phyloP scores from a whole-genome alignment of 768 basidiomycete species.

The Termitomyces sp. region DNA sequence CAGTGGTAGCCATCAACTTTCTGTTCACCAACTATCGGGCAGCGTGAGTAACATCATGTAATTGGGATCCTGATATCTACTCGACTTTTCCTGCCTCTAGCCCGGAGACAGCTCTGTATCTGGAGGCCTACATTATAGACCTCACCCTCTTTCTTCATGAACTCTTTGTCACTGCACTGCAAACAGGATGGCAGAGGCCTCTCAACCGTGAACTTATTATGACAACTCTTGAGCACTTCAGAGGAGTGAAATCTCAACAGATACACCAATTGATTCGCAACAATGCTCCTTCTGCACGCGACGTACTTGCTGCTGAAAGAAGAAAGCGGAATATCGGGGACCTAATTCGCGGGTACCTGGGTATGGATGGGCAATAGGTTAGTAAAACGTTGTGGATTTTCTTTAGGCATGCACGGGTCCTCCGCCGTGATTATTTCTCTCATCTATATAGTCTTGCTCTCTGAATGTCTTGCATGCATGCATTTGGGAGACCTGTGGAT shows the following conservation, averaged over 20 bases:
- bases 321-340: not conserved
- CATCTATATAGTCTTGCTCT: not conserved
- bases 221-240: not conserved
- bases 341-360: not conserved
- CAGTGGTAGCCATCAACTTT: not conserved
- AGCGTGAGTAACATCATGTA: not conserved
- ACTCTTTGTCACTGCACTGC: slow-evolving; percentile 7
- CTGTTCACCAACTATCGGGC: not conserved
- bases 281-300: not conserved
- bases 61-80: too few species aligned
- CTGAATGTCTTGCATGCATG: too few species aligned
- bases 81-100: not conserved
- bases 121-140: slow-evolving; percentile 17
- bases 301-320: not conserved
- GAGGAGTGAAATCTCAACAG: not conserved
- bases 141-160: slow-evolving; percentile 13
- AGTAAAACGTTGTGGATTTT: not conserved
- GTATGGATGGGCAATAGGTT: not conserved
- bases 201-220: not conserved
- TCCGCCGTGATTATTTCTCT: not conserved
- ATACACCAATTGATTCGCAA: not conserved
- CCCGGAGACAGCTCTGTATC: slow-evolving; percentile 3
- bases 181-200: not conserved
- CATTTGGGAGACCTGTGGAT: too few species aligned
- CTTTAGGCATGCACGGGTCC: not conserved